Evolutionary conservation across 768 basidiomycete species (phyloP).

Genomic region (Mycena metata): DNA sequence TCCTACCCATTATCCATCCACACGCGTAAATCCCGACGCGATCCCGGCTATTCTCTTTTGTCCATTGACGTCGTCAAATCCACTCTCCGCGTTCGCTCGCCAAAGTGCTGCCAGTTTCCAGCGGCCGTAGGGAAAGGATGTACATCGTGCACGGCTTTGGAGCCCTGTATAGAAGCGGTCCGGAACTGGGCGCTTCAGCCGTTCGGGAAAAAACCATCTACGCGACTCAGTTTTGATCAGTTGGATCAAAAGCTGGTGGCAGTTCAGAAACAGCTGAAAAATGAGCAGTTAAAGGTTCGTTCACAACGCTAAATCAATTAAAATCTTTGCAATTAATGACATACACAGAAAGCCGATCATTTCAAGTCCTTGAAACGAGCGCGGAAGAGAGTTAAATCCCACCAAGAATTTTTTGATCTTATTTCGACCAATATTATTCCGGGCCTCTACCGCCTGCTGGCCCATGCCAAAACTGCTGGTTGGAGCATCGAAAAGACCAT

Average conservation of each 20-base stretch:
- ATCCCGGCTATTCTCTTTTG: no score
- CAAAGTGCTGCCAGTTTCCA: no score
- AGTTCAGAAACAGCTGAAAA: slow-evolving; percentile 3
- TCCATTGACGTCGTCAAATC: no score
- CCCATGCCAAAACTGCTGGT: slow-evolving; percentile 3
- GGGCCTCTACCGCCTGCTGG: slow-evolving; percentile 1
- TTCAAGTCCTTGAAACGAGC: neutral
- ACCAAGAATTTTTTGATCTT: neutral
- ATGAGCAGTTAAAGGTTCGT: slow-evolving; percentile 20
- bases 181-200: no score
- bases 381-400: neutral
- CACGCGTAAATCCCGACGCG: no score
- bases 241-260: neutral
- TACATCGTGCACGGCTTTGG: no score
- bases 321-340: neutral
- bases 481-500: neutral
- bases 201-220: no score
- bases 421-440: neutral
- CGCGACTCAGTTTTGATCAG: no score
- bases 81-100: no score
- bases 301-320: neutral
- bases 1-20: no score
- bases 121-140: no score
- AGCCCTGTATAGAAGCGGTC: no score
- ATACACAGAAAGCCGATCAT: neutral